Conservation (phyloP, 1,284 basidiomycete genomes). For the Chalciporus piperatoides region DNA sequence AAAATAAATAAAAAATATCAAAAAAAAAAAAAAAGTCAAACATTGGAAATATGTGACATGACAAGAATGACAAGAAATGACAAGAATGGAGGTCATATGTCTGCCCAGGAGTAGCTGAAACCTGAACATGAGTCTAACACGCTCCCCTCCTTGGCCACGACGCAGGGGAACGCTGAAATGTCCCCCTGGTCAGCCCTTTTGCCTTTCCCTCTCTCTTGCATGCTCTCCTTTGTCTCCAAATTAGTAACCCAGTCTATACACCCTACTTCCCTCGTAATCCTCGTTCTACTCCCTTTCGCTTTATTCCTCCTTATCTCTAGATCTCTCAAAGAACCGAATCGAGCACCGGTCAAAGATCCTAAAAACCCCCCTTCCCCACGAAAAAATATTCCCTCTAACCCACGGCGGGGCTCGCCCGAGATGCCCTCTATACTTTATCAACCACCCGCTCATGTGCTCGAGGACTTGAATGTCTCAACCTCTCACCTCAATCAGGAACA, state of each 20-base stretch:
- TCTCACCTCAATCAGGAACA: conserved; percentile 7
- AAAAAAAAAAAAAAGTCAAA: neutral
- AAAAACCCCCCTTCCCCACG: neutral
- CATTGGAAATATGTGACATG: neutral
- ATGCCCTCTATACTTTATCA: conserved; percentile 24
- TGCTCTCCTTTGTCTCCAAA: conserved; percentile 7
- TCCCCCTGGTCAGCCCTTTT: neutral
- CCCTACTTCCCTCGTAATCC: neutral
- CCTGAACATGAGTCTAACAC: conserved; percentile 31
- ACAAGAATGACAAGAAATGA: neutral
- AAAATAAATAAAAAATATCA: neutral
- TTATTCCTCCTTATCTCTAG: conserved; percentile 8
- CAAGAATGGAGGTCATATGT: too few species aligned
- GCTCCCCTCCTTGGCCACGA: conserved; percentile 11
- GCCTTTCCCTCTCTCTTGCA: conserved; percentile 2
- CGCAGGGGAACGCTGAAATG: conserved; percentile 9
- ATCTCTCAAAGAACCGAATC: neutral
- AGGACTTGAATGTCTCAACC: conserved; percentile 3
- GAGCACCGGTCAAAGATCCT: neutral
- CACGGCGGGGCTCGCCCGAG: conserved; percentile 1
- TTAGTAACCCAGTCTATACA: conserved; percentile 7
- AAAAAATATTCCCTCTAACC: neutral
- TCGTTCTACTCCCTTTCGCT: conserved; percentile 9
- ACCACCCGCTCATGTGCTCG: conserved; percentile 6
- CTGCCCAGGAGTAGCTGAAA: conserved; percentile 6